These are phyloP conservation scores for Zygoascus tannicola DNA, from an alignment of 805 yeast genomes.

Conservation along the genomic window DNA sequence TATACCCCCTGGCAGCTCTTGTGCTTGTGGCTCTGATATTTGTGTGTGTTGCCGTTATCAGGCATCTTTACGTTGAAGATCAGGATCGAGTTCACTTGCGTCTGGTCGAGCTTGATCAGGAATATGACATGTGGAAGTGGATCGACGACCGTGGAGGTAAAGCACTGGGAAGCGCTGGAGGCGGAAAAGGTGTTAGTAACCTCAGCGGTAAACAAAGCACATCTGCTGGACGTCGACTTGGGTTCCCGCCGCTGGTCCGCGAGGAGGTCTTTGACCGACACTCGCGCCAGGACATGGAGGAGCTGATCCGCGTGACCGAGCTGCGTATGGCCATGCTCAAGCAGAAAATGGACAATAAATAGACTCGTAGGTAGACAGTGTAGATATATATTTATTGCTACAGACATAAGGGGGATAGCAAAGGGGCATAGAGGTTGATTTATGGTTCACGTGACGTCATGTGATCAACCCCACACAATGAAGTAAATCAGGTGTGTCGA, in stretches of 20 bases:
- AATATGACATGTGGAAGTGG: constrained; percentile 68
- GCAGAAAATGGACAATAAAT: constrained; percentile 9
- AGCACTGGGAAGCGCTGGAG: too few species aligned
- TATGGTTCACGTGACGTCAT: too few species aligned
- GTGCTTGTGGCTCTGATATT: constrained; percentile 2
- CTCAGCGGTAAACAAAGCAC: too few species aligned
- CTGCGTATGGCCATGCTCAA: constrained; percentile 32
- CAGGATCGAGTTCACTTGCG: constrained; percentile 9
- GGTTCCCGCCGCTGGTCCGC: background rate
- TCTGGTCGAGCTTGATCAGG: constrained; percentile 36
- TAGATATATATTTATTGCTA: too few species aligned
- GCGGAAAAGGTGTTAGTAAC: too few species aligned
- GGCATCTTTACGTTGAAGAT: constrained; percentile 2
- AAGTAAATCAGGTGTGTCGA: constrained; percentile 9
- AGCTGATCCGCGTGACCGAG: constrained; percentile 39
- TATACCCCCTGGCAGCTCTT: background rate
- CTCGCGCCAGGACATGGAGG: constrained; percentile 37
- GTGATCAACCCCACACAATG: background rate
- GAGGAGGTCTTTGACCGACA: constrained; percentile 15
- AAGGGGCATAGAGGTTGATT: too few species aligned
- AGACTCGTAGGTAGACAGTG: too few species aligned
- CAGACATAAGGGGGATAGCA: too few species aligned
- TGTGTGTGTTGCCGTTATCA: constrained; percentile 5
- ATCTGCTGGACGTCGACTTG: constrained; percentile 4
- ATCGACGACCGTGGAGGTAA: constrained; percentile 35